Base-by-base conservation (phyloP, 495 filamentous ascomycete species). In the Aspergillus baeticus region DNA sequence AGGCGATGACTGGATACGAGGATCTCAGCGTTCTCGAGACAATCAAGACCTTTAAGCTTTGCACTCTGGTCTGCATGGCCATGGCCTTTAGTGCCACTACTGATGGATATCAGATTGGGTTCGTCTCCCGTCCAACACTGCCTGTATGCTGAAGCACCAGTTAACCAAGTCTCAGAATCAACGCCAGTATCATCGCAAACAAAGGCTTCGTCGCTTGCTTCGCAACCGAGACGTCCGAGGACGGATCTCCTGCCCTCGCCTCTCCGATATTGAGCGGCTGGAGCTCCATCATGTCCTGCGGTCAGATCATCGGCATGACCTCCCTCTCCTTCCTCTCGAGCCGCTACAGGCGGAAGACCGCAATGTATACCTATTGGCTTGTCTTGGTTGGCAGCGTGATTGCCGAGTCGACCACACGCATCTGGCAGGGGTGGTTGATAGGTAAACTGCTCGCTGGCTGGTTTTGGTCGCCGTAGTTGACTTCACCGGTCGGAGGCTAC, bases 291-390 rank as follows among this genome's bases (percentile, higher is more conserved):
- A 57, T 57, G 54, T 50, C 45, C 36, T 50, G 45, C 15, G 54
- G 54, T 1, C 54, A 57, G 15, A 57, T 57, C 26, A 41, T 57
- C 34, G 54, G 54, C n/a, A 57, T 57, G 54, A 57, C 54, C 11
- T 33, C 21, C 0, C 36, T 57, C 26, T 23, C 54, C 10, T 57
- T 57, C 22, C 13, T 57, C 6, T 57, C 54, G 8, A 57, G 54
- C 5, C 44, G 54, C 21, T 63, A 63, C 21, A 70, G 70, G 29
- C 62, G 71, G 7, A 74, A 74, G 39, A 21, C 55, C 1, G 68
- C 68, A 1, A 51, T 74, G 17, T 64, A 68, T 7, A 63, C 69
- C 10, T 65, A 71, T 21, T 72, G 67, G 66, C 39, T 69, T 2
- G 54, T 66, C 14, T 54, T 74, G 8, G 58, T 63, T 6, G 35